Percentiles rank a stretch among this genome's conserved stretches.
These are phyloP conservation scores for Fusarium sp. DNA, from an alignment of 2,329 filamentous ascomycete species.

Conservation along the genomic window DNA sequence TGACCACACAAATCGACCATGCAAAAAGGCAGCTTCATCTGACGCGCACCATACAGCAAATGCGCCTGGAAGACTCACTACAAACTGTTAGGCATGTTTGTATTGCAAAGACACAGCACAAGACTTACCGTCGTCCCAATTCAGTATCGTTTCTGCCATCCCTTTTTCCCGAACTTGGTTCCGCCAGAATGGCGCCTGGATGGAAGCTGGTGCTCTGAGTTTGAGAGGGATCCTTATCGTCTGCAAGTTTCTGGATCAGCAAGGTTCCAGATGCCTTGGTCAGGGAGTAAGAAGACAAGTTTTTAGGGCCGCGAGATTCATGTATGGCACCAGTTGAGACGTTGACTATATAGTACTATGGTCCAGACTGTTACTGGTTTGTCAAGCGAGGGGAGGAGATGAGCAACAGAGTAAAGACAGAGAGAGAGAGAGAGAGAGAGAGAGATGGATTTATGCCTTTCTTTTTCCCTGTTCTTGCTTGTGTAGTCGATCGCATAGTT, in stretches of 20 bases:
- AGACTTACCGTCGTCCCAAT: neutral
- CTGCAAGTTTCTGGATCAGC: neutral
- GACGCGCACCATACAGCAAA: neutral
- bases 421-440: neutral
- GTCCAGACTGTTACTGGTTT: neutral
- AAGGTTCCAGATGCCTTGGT: neutral
- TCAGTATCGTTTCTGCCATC: neutral
- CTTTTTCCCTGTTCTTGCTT: neutral
- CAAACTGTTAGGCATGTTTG: fast-evolving
- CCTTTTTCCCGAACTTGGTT: neutral
- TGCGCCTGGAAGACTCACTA: neutral
- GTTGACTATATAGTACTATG: neutral
- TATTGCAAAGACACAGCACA: no score
- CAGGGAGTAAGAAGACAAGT: neutral
- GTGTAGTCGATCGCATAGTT: neutral
- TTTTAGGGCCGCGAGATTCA: neutral
- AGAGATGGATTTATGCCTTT: neutral
- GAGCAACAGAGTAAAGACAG: neutral
- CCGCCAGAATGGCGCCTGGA: neutral
- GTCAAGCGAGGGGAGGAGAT: neutral
- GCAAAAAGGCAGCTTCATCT: neutral
- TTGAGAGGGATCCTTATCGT: neutral
- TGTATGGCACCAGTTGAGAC: neutral
- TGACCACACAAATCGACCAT: slow-evolving; percentile 1
- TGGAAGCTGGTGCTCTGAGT: neutral